These are phyloP conservation scores for Opeltia flavorubescens DNA, from an alignment of 495 filamentous ascomycete genomes.

Conservation along the genomic window DNA sequence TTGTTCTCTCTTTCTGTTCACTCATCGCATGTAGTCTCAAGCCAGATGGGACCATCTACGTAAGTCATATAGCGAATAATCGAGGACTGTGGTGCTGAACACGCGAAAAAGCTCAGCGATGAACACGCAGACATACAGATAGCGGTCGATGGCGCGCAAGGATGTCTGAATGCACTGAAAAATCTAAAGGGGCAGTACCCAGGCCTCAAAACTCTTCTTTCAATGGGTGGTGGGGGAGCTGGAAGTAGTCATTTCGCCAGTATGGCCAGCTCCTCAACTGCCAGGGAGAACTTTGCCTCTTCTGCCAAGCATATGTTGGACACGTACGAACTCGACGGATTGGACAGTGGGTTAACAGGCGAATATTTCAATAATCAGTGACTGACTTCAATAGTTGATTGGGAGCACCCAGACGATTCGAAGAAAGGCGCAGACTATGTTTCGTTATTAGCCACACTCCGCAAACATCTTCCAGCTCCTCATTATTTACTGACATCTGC, in stretches of 20 bases:
- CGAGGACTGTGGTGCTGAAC: not conserved
- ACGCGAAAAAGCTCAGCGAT: constrained; percentile 55
- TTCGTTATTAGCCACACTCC: constrained; percentile 51
- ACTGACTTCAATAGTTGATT: constrained; percentile 50
- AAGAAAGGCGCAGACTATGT: constrained; percentile 63
- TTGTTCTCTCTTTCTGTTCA: constrained; percentile 13
- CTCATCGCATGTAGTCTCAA: constrained; percentile 40
- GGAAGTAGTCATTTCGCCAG: constrained; percentile 66
- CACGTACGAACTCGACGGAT: constrained; percentile 65
- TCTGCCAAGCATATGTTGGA: constrained; percentile 60
- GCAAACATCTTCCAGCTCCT: constrained; percentile 57
- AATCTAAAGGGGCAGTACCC: constrained; percentile 59
- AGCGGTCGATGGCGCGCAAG: constrained; percentile 61
- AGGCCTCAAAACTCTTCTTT: constrained; percentile 68
- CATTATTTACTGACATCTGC: constrained; percentile 66
- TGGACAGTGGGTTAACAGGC: constrained; percentile 49
- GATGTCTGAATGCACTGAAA: constrained; percentile 64
- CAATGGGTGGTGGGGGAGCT: constrained; percentile 70
- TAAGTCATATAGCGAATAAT: constrained; percentile 22
- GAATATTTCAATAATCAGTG: not conserved
- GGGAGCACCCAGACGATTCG: constrained; percentile 67
- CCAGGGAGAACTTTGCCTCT: constrained; percentile 56
- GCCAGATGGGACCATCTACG: constrained; percentile 69
- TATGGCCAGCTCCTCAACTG: constrained; percentile 47
- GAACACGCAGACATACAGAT: constrained; percentile 74